phyloP scores from a whole-genome alignment of 108 stramenopile species.

The Pseudonitzschia multiseries region DNA sequence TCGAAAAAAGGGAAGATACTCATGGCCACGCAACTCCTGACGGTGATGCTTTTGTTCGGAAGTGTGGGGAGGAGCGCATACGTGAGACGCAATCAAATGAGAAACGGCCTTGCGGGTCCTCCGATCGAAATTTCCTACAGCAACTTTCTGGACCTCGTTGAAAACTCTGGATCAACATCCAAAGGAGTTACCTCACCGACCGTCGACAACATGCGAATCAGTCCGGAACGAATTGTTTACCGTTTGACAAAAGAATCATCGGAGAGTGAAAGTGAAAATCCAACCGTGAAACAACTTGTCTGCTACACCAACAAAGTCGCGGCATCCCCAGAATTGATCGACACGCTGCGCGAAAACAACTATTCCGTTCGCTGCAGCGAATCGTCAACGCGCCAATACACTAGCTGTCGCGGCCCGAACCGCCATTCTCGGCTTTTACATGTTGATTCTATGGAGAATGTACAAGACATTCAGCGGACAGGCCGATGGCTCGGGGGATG shows the following conservation, averaged over 20 bases:
- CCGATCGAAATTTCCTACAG: constrained; percentile 72
- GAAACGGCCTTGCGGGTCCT: constrained; percentile 15
- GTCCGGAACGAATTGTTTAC: constrained; percentile 55
- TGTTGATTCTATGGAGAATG: constrained; percentile 66
- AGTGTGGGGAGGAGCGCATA: constrained; percentile 15
- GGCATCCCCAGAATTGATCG: constrained; percentile 63
- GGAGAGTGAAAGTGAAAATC: constrained; percentile 18
- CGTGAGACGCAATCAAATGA: constrained; percentile 16
- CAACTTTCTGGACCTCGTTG: constrained; percentile 69
- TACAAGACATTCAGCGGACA: constrained; percentile 54
- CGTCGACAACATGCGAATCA: constrained; percentile 62
- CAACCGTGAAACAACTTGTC: constrained; percentile 14
- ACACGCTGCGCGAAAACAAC: constrained; percentile 42
- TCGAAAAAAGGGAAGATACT: constrained; percentile 31
- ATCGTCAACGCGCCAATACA: constrained; percentile 42
- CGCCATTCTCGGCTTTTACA: constrained; percentile 56
- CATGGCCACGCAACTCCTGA: constrained; percentile 29
- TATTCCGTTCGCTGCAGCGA: constrained; percentile 71
- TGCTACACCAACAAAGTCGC: constrained; percentile 59
- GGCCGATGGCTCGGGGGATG: constrained; percentile 38
- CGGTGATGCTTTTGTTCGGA: constrained; percentile 27
- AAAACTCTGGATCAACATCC: constrained; percentile 26
- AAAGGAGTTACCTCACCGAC: constrained; percentile 5
- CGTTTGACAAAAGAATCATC: constrained; percentile 43
- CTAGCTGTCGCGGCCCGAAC: constrained; percentile 37